These are phyloP conservation scores for Vaccinium vitisidaea DNA, from an alignment of 148 eudicot species.

Conservation along the genomic window DNA sequence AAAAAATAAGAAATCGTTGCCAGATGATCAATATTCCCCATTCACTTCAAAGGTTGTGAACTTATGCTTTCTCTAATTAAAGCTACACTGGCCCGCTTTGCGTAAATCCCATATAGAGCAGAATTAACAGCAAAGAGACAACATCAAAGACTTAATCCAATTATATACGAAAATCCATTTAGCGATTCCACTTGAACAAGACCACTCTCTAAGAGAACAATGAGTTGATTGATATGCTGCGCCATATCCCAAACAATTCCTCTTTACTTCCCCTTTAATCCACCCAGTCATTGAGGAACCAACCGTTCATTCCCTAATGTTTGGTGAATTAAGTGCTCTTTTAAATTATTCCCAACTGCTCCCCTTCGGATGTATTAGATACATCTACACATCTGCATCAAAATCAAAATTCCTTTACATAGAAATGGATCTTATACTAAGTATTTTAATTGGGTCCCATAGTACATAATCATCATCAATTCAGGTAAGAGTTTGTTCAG, in stretches of 20 bases:
- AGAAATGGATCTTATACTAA: not conserved
- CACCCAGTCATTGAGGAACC: not conserved
- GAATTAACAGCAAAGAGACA: not conserved
- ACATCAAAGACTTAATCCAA: not conserved
- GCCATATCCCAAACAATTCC: not conserved
- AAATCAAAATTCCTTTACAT: not conserved
- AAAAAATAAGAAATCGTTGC: not conserved
- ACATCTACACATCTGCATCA: not conserved
- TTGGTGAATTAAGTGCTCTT: not conserved
- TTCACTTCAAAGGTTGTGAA: not conserved
- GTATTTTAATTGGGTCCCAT: not conserved
- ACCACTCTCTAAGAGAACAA: not conserved
- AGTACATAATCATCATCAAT: not conserved
- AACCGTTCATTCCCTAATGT: not conserved
- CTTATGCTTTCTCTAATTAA: not conserved
- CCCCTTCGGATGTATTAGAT: not conserved
- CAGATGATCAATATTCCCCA: not conserved
- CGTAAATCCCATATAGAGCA: not conserved
- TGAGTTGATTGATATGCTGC: not conserved
- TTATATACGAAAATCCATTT: not conserved
- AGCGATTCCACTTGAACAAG: not conserved
- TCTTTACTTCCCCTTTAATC: not conserved
- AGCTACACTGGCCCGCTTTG: not conserved
- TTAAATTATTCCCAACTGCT: not conserved
- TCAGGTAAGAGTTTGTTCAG: not conserved